phyloP scores from a whole-genome alignment of 768 basidiomycete genomes.

The Cystoderma amianthinum region DNA sequence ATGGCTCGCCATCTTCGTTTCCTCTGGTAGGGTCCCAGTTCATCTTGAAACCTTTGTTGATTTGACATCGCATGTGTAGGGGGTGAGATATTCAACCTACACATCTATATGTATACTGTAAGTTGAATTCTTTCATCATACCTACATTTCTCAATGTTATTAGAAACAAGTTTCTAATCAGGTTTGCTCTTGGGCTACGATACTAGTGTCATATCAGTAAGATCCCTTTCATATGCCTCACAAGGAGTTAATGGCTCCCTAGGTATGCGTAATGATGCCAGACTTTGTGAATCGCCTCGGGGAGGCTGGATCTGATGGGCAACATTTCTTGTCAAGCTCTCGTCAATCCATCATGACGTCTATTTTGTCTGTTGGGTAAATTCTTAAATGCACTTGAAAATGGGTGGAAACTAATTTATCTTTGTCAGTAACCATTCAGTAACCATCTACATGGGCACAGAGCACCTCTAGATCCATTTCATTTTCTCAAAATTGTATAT shows the following conservation, averaged over 20 bases:
- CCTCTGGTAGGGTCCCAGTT: slow-evolving; percentile 50
- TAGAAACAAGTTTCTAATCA: slow-evolving; percentile 8
- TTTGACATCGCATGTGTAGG: slow-evolving; percentile 9
- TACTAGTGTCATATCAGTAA: slow-evolving; percentile 69
- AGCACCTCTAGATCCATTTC: no score
- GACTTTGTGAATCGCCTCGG: slow-evolving; percentile 72
- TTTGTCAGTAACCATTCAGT: no score
- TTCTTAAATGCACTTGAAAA: no score
- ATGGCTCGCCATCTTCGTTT: slow-evolving; percentile 61
- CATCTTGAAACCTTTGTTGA: slow-evolving; percentile 1
- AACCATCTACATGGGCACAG: no score
- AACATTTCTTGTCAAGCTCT: slow-evolving; percentile 45
- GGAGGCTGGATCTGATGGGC: slow-evolving; percentile 36
- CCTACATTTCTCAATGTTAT: background rate
- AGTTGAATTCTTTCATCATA: background rate
- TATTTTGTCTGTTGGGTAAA: slow-evolving; percentile 67
- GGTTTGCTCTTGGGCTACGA: slow-evolving; percentile 73
- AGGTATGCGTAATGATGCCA: slow-evolving; percentile 78
- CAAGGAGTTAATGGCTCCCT: slow-evolving; percentile 3
- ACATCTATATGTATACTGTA: background rate
- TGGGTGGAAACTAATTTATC: no score
- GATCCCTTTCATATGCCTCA: slow-evolving; percentile 7
- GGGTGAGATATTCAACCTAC: slow-evolving; percentile 11
- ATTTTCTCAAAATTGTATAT: no score
- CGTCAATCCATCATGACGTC: slow-evolving; percentile 77